Percentiles rank a stretch among this genome's conserved stretches.
Conservation (phyloP, 768 basidiomycete species). For the Leccinum broughii region DNA sequence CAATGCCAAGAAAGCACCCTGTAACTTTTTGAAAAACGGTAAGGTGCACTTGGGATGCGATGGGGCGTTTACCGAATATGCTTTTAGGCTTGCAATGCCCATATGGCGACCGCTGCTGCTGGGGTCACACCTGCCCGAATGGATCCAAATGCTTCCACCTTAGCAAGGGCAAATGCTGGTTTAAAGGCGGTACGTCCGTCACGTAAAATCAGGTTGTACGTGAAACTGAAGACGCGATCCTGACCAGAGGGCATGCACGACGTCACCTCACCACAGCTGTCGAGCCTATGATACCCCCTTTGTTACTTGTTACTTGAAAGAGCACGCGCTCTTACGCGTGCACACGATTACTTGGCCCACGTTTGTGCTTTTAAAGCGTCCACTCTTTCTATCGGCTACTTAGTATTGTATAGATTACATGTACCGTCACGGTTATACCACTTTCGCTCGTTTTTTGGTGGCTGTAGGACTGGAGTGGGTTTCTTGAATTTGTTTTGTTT, state of each 20-base stretch:
- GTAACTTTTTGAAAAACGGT: slow-evolving; percentile 84
- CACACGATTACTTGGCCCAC: slow-evolving; percentile 7
- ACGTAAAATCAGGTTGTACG: neutral
- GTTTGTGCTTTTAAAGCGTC: slow-evolving; percentile 28
- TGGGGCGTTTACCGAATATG: slow-evolving; percentile 5
- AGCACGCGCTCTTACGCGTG: slow-evolving; percentile 1
- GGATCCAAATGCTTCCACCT: slow-evolving; percentile 69
- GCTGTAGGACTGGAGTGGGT: slow-evolving; percentile 21
- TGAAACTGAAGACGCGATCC: slow-evolving; percentile 3
- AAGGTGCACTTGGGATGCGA: slow-evolving; percentile 8
- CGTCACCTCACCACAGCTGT: slow-evolving; percentile 16
- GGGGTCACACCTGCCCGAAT: slow-evolving; percentile 82
- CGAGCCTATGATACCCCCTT: slow-evolving; percentile 23
- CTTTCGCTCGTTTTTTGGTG: slow-evolving; percentile 30
- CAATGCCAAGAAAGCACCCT: slow-evolving; percentile 84
- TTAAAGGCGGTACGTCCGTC: slow-evolving; percentile 61
- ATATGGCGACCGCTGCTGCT: slow-evolving; percentile 75
- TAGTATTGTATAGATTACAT: slow-evolving; percentile 19
- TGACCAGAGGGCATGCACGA: slow-evolving; percentile 44
- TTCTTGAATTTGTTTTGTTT: slow-evolving; percentile 21
- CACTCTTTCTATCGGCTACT: slow-evolving; percentile 18
- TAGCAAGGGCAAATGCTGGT: slow-evolving; percentile 84
- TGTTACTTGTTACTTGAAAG: slow-evolving; percentile 5
- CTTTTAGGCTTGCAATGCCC: slow-evolving; percentile 66
- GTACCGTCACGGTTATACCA: slow-evolving; percentile 29